Conservation (phyloP, 2,329 filamentous ascomycete genomes). For the Claviceps humidiphila region DNA sequence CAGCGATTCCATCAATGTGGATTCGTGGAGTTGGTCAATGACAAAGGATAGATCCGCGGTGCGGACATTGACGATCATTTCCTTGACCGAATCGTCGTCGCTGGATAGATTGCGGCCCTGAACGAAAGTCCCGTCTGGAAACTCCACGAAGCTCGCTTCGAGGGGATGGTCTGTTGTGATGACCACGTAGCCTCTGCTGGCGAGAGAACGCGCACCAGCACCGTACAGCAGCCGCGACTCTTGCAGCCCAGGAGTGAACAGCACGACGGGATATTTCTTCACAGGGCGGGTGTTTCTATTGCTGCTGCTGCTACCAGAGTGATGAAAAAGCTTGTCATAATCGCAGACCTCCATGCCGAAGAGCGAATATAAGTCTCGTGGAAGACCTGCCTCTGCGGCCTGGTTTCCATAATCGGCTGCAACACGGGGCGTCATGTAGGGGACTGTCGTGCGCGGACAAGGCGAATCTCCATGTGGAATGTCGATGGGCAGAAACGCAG, state of each 20-base stretch:
- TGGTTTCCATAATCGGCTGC: slow-evolving; percentile 17
- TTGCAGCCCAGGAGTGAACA: slow-evolving; percentile 33
- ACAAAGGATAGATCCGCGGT: slow-evolving; percentile 25
- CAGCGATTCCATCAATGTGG: slow-evolving; percentile 6
- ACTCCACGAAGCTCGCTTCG: slow-evolving; percentile 31
- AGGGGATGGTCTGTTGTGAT: slow-evolving; percentile 36
- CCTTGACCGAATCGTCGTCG: slow-evolving; percentile 8
- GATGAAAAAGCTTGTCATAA: background rate
- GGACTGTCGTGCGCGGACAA: slow-evolving; percentile 9
- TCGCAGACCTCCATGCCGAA: slow-evolving; percentile 16
- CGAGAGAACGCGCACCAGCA: slow-evolving; percentile 29
- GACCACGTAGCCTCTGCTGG: slow-evolving; percentile 31
- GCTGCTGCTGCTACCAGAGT: background rate
- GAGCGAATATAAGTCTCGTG: slow-evolving; percentile 16
- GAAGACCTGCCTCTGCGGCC: slow-evolving; percentile 15
- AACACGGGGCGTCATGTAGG: slow-evolving; percentile 23
- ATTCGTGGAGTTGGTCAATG: slow-evolving; percentile 16
- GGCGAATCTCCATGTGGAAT: background rate
- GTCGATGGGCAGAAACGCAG: slow-evolving; percentile 19
- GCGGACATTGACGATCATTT: slow-evolving; percentile 11
- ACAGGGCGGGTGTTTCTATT: background rate
- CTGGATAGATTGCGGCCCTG: slow-evolving; percentile 6
- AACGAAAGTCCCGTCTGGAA: slow-evolving; percentile 27
- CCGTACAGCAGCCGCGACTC: slow-evolving; percentile 29
- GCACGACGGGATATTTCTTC: slow-evolving; percentile 12